Evolutionary conservation across 2,329 filamentous ascomycete genomes (phyloP), one percentile per base, ranked within the genome.

Genomic region (Botrytis deweyae): DNA sequence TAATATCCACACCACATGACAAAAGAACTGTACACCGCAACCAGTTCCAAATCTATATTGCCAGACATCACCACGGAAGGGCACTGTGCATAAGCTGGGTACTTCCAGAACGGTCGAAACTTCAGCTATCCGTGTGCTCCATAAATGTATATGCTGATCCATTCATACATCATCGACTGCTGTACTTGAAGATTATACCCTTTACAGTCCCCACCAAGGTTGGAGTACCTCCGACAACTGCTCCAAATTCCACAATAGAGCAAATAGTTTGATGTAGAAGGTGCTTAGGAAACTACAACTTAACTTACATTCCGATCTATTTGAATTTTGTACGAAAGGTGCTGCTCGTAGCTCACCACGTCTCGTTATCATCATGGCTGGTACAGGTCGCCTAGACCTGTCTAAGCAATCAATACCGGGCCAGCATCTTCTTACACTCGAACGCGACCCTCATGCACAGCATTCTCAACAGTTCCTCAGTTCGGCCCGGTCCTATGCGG

Each of bases 401-500:
- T 59, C 61, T 25, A 72, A 40, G 29, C 70, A 72, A 67, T 58
- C 29, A 42, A 55, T 44, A 42, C 70, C 62, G 29, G 38, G 49
- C n/a, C 70, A 72, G 29, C 70, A 72, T 52, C 40, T 64, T 40
- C 62, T 58, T 4, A 38, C 59, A 65, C 70, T 72, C n/a, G 59
- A 72, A 25, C 55, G 58, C 36, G 49, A 33, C 40, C 58, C 33
- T 55, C 46, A 68, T 5, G 20, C 70, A 36, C 70, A 66, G 25
- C 52, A 69, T 46, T 64, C 66, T 62, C 44, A 49, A 46, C 58
- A 72, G 61, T 64, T 67, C 16, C 62, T 58, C 46, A 74, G 70
- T 49, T 68, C 71, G 16, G 65, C 71, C 44, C 52, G 65, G 29
- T 73, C 65, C 25, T 73, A 73, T 63, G 76, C 77, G 67, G 76